Percentiles rank a stretch among this genome's conserved stretches.
These are phyloP conservation scores for Pholiota conissans DNA, from an alignment of 768 basidiomycete species.

Conservation along the genomic window DNA sequence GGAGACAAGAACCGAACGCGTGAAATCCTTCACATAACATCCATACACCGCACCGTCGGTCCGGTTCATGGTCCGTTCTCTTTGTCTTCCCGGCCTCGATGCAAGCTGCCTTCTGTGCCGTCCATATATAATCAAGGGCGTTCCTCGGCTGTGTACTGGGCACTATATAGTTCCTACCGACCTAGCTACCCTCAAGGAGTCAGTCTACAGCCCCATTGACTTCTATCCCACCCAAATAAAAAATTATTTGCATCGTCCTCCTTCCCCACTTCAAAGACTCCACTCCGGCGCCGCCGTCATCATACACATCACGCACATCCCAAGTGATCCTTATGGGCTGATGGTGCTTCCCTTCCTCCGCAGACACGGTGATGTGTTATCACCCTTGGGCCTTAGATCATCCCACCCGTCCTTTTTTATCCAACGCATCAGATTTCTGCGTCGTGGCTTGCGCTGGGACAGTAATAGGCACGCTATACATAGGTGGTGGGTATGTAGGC, in stretches of 20 bases:
- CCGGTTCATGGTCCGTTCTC: neutral
- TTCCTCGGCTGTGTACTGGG: neutral
- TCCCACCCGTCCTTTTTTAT: too few species aligned
- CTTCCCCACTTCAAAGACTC: too few species aligned
- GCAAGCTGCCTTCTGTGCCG: neutral
- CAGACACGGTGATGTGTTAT: neutral
- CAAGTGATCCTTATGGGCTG: neutral
- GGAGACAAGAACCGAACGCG: too few species aligned
- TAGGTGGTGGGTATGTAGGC: neutral
- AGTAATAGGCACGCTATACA: neutral
- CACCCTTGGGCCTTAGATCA: neutral
- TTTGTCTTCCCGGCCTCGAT: neutral
- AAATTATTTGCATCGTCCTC: too few species aligned
- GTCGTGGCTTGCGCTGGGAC: too few species aligned
- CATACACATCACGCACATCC: neutral
- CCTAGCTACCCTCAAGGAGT: too few species aligned
- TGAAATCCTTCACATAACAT: too few species aligned
- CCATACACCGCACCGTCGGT: neutral
- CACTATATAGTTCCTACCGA: too few species aligned
- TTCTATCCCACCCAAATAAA: too few species aligned
- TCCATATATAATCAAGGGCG: neutral
- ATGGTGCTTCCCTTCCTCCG: neutral
- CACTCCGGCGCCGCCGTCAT: too few species aligned
- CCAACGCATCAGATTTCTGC: too few species aligned
- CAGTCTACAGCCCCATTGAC: too few species aligned